Percentiles rank a stretch among this genome's conserved stretches.
Evolutionary conservation across 1,139 yeast species (phyloP).

Genomic region (Dujonia santamariae): DNA sequence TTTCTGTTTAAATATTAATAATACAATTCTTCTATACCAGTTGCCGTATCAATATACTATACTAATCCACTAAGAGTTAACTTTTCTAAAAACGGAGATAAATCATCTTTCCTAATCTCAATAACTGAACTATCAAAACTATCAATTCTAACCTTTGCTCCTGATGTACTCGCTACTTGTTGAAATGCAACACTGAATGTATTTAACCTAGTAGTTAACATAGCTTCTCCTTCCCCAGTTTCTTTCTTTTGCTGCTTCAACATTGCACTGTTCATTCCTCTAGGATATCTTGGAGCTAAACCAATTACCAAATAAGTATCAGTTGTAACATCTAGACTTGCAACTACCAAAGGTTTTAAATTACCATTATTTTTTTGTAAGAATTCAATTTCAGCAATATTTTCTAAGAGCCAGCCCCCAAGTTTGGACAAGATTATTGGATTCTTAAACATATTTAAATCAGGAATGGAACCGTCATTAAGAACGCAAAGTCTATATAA

Average conservation of each 20-base stretch:
- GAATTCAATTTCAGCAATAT: slow-evolving; percentile 75
- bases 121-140: slow-evolving; percentile 93
- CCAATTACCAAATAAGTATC: slow-evolving; percentile 90
- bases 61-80: slow-evolving; percentile 47
- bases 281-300: slow-evolving; percentile 76
- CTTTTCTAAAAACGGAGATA: slow-evolving; percentile 82
- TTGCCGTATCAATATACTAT: slow-evolving; percentile 11
- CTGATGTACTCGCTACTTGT: slow-evolving; percentile 75
- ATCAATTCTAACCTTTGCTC: slow-evolving; percentile 87
- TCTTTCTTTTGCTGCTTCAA: slow-evolving; percentile 23
- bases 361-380: slow-evolving; percentile 36
- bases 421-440: slow-evolving; percentile 82
- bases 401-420: slow-evolving; percentile 90
- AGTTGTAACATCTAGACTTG: slow-evolving; percentile 71
- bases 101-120: slow-evolving; percentile 83
- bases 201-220: slow-evolving; percentile 50
- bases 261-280: slow-evolving; percentile 52
- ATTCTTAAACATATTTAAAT: slow-evolving; percentile 70
- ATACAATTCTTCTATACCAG: no score
- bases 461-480: slow-evolving; percentile 78
- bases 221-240: slow-evolving; percentile 8
- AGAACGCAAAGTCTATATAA: slow-evolving; percentile 84
- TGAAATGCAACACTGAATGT: slow-evolving; percentile 90
- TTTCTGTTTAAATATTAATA: not conserved
- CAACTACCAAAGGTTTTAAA: slow-evolving; percentile 80